phyloP scores from a whole-genome alignment of 192 early-diverging fungal genomes.

The Podochytrium sp. region DNA sequence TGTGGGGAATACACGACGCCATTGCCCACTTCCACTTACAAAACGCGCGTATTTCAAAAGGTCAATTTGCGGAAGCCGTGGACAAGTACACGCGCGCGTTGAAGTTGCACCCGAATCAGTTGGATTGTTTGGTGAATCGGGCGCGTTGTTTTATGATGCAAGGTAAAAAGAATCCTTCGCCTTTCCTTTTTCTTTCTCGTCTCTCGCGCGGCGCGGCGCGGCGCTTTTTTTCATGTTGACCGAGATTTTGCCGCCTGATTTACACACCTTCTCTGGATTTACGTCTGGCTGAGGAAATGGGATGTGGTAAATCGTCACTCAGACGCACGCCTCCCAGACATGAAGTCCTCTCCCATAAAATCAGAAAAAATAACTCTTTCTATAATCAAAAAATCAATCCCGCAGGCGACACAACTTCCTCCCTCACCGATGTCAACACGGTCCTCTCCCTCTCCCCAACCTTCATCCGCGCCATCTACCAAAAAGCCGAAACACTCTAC shows the following conservation, averaged over 20 bases:
- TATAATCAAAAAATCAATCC: neutral
- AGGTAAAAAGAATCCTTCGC: too few relatives aligned
- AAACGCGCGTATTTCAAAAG: too few relatives aligned
- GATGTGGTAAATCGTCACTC: neutral
- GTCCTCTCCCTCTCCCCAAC: constrained; percentile 31
- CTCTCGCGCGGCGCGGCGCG: too few relatives aligned
- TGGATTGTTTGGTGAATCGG: constrained; percentile 44
- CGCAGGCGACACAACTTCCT: constrained; percentile 36
- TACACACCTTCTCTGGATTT: too few relatives aligned
- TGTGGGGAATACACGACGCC: neutral
- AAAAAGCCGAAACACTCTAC: constrained; percentile 57
- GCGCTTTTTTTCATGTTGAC: too few relatives aligned
- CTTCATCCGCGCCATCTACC: constrained; percentile 47
- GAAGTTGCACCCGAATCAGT: constrained; percentile 36
- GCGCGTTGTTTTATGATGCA: constrained; percentile 48
- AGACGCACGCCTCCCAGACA: neutral
- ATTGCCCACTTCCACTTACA: too few relatives aligned
- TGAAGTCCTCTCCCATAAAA: neutral
- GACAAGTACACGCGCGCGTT: constrained; percentile 36
- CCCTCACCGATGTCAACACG: constrained; percentile 43
- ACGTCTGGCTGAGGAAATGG: too few relatives aligned
- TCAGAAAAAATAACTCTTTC: constrained; percentile 3
- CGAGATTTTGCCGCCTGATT: too few relatives aligned
- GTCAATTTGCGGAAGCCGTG: constrained; percentile 34
- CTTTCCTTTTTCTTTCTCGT: too few relatives aligned